These are phyloP conservation scores for Fonsecaea multimorphosa DNA, from an alignment of 2,329 filamentous ascomycete genomes.

Conservation along the genomic window DNA sequence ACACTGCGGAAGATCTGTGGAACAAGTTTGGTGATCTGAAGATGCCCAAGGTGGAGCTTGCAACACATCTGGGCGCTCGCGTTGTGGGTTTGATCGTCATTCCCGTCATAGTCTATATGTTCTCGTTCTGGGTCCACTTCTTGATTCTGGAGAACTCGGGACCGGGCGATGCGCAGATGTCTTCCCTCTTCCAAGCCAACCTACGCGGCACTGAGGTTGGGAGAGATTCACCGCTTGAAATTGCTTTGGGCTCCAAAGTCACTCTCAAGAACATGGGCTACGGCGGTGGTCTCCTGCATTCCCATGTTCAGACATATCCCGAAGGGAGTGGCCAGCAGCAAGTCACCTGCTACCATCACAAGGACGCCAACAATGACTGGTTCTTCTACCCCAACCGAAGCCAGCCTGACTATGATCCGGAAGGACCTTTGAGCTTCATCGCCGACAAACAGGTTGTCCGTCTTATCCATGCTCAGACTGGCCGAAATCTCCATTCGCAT, in stretches of 20 bases:
- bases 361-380: constrained; percentile 99
- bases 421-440: constrained; percentile 75
- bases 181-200: constrained; percentile 98
- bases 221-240: constrained; percentile 89
- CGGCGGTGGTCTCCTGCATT: constrained; percentile 76
- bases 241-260: constrained; percentile 84
- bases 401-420: constrained; percentile 73
- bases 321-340: constrained; percentile 74
- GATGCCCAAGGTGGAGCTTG: constrained; percentile 80
- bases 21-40: constrained; percentile 94
- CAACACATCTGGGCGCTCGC: constrained; percentile 78
- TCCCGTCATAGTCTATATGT: constrained; percentile 88
- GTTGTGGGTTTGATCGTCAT: constrained; percentile 87
- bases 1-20: constrained; percentile 97
- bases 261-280: constrained; percentile 99
- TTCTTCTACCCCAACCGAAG: constrained; percentile 94
- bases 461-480: constrained; percentile 91
- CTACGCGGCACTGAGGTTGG: constrained; percentile 91
- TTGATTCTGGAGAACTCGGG: constrained; percentile 90
- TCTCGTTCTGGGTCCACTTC: constrained; percentile 95
- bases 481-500: constrained; percentile 96
- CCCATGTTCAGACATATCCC: constrained; percentile 40
- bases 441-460: constrained; percentile 79
- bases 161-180: constrained; percentile 99
- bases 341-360: constrained; percentile 99